Percentiles rank a stretch among this genome's conserved stretches.
Evolutionary conservation across 495 filamentous ascomycete species (phyloP).

Genomic region (Hypoxylon perforatum): DNA sequence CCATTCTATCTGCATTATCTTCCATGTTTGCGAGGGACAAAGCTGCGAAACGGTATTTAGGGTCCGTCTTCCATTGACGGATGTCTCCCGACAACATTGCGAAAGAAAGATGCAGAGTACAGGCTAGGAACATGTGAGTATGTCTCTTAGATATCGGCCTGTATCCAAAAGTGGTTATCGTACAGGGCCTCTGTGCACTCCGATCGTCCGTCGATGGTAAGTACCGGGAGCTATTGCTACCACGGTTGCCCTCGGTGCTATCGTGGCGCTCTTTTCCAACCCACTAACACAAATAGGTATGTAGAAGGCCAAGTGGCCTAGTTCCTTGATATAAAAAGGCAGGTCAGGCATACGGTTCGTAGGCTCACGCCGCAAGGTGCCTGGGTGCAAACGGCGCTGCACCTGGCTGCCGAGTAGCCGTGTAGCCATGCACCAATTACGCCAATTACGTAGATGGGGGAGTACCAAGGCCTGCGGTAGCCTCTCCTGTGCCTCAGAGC

Average conservation of each 20-base stretch:
- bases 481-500: constrained; percentile 5
- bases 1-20: constrained; percentile 14
- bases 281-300: constrained; percentile 14
- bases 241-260: constrained; percentile 8
- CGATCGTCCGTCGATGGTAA: background rate
- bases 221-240: background rate
- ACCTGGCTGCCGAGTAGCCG: constrained; percentile 13
- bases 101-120: background rate
- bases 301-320: constrained; percentile 17
- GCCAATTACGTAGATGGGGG: constrained; percentile 19
- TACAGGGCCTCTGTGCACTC: background rate
- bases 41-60: constrained; percentile 29
- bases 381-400: background rate
- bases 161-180: background rate
- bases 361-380: background rate
- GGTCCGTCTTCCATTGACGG: constrained; percentile 22
- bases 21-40: constrained; percentile 3
- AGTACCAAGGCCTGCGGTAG: constrained; percentile 22
- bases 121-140: too few species aligned
- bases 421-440: constrained; percentile 2
- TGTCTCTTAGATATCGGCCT: too few species aligned
- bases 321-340: constrained; percentile 9
- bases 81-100: constrained; percentile 4
- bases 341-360: background rate
- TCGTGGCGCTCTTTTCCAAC: constrained; percentile 11